Percentiles rank a stretch among this genome's conserved stretches.
Conservation (phyloP, 306 rosid species). For the Mimosa bimucronata region DNA sequence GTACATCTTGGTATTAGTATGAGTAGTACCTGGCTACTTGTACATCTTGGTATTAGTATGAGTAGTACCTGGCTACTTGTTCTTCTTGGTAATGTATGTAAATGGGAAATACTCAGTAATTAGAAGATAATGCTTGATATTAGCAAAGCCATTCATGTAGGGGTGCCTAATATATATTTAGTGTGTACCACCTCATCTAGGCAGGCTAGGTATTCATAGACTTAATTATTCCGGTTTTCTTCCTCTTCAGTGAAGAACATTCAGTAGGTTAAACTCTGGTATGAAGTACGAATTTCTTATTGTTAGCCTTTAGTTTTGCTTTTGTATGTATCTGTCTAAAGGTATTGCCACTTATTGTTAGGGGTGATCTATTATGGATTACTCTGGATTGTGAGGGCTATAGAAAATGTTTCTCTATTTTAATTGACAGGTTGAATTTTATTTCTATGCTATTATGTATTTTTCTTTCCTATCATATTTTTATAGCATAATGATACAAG, state of each 20-base stretch:
- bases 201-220: slow-evolving; percentile 33
- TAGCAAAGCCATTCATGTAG: slow-evolving; percentile 39
- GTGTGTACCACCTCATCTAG: slow-evolving; percentile 27
- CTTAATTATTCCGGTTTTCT: slow-evolving; percentile 23
- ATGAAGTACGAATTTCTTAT: not conserved
- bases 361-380: not conserved
- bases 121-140: slow-evolving; percentile 23
- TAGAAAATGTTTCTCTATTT: slow-evolving; percentile 2
- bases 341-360: not conserved
- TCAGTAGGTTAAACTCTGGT: slow-evolving; percentile 30
- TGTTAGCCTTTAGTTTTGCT: not conserved
- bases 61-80: slow-evolving; percentile 23
- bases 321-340: not conserved
- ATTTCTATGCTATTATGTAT: not conserved
- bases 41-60: not conserved
- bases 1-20: not conserved
- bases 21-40: slow-evolving; percentile 20
- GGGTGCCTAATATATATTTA: not conserved
- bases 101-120: slow-evolving; percentile 27
- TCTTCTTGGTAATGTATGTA: slow-evolving; percentile 31
- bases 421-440: not conserved
- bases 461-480: not conserved
- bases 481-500: not conserved
- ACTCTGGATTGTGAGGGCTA: slow-evolving; percentile 20
- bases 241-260: slow-evolving; percentile 19